These are phyloP conservation scores for Moesziomyces sp. DNA, from an alignment of 1,284 basidiomycete species.

Conservation along the genomic window DNA sequence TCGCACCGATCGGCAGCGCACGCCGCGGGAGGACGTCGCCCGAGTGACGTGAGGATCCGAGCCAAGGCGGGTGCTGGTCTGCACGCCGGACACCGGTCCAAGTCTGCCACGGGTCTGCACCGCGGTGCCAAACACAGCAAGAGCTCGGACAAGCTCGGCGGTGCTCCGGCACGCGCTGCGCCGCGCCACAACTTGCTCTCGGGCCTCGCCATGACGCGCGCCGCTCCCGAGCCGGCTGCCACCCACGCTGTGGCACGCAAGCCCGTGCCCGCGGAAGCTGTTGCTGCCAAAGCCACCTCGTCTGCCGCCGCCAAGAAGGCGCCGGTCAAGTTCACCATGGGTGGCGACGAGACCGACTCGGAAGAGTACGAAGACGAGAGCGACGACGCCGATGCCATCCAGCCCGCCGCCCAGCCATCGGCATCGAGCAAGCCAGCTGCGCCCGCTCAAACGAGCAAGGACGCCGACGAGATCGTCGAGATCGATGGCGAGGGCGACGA, in stretches of 20 bases:
- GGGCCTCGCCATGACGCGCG: constrained; percentile 50
- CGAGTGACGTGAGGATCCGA: constrained; percentile 28
- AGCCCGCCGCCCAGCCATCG: not conserved
- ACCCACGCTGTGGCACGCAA: constrained; percentile 36
- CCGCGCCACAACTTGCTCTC: constrained; percentile 42
- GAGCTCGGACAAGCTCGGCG: constrained; percentile 39
- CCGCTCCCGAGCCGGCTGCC: constrained; percentile 26
- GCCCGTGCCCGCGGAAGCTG: constrained; percentile 22
- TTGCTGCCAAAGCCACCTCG: constrained; percentile 12
- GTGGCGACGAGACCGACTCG: constrained; percentile 57
- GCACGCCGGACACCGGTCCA: constrained; percentile 38
- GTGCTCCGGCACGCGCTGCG: constrained; percentile 23
- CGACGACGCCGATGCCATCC: constrained; percentile 16
- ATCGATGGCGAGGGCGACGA: constrained; percentile 50
- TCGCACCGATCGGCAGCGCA: constrained; percentile 28
- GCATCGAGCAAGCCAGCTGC: constrained; percentile 3
- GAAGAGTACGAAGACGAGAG: constrained; percentile 57
- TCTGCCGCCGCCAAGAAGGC: constrained; percentile 28
- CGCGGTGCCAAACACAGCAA: constrained; percentile 46
- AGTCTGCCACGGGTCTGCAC: constrained; percentile 42
- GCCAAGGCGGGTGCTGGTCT: constrained; percentile 13
- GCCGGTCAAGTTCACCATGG: constrained; percentile 62
- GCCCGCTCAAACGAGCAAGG: constrained; percentile 7
- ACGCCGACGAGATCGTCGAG: constrained; percentile 29
- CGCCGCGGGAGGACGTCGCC: constrained; percentile 19